Evolutionary conservation across 1,139 yeast genomes (phyloP).

Genomic region (Blastobotrys arbuscula): DNA sequence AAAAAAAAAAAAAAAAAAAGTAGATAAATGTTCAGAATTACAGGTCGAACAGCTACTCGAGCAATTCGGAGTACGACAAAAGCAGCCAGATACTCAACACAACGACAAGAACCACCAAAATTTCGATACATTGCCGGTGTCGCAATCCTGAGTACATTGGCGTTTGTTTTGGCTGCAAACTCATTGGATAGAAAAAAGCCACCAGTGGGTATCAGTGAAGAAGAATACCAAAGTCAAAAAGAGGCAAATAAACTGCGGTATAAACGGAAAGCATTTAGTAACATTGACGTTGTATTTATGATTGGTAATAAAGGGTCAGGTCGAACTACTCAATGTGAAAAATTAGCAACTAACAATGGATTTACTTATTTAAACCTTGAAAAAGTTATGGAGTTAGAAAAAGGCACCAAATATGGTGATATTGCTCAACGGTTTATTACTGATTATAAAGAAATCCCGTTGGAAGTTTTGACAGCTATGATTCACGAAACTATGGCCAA

Average conservation of each 20-base stretch:
- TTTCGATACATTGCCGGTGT: slow-evolving; percentile 31
- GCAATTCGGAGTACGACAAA: not conserved
- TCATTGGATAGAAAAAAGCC: slow-evolving; percentile 48
- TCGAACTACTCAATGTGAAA: slow-evolving; percentile 91
- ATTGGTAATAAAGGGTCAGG: slow-evolving; percentile 82
- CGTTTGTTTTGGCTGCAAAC: slow-evolving; percentile 48
- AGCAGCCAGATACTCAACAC: slow-evolving; percentile 13
- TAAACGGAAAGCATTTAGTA: slow-evolving; percentile 44
- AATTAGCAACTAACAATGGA: slow-evolving; percentile 66
- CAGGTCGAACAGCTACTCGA: not conserved
- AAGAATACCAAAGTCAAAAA: slow-evolving; percentile 50
- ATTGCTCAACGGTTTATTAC: slow-evolving; percentile 73
- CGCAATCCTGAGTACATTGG: slow-evolving; percentile 37
- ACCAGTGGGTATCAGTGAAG: slow-evolving; percentile 47
- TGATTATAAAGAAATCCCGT: slow-evolving; percentile 89
- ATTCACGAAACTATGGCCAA: slow-evolving; percentile 70
- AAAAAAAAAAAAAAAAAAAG: not conserved
- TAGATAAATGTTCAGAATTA: slow-evolving; percentile 3
- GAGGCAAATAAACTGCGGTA: slow-evolving; percentile 20
- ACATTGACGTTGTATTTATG: slow-evolving; percentile 71
- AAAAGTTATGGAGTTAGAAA: slow-evolving; percentile 84
- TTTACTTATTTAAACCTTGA: slow-evolving; percentile 91
- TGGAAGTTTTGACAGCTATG: slow-evolving; percentile 81
- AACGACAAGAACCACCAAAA: slow-evolving; percentile 29
- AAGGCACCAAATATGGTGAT: slow-evolving; percentile 76